Evolutionary conservation across 306 rosid genomes (phyloP), one percentile per base, ranked within the genome.

Genomic region (Trifolium repens): DNA sequence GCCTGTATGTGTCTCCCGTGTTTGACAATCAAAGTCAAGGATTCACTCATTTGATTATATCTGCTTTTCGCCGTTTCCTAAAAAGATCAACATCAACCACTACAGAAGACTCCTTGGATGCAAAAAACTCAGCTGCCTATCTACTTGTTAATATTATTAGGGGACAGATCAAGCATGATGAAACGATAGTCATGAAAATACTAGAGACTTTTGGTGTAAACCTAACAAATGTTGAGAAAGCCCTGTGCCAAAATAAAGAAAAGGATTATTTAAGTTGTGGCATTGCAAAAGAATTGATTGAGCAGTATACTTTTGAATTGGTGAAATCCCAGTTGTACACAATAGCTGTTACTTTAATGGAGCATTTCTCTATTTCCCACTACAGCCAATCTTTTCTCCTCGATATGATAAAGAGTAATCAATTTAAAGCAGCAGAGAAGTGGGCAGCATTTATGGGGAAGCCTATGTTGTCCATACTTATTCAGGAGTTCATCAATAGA

Each of bases 381-480:
- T 89, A 84, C 72, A 88, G 86, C 52, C 73, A 89, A 72, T 88
- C 93, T 68, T 87, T 96, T 88, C 91, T 96, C 42, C 67, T 43
- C 69, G 83, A 77, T 47, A 90, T 96, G 99, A 74, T 96, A 70
- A 80, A 85, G 73, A 81, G 57, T 63, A 87, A 82, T 42, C 88
- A 96, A 76, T 89, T 89, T 78, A 90, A 89, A 88, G 91, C 96
- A 14, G 99, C 99, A 66, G 98, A 92, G 81, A 96, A 92, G 86
- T 92, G 96, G 98, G 98, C 99, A 50, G 79, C 91, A 57, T 96
- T 81, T 82, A 96, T 89, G 86, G 99, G 99, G 79, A 84, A 84
- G 77, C 92, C 89, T 79, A 86, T 85, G 88, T 64, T 92, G 82
- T 83, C 89, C 72, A 73, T 77, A 65, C 94, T 96, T 80, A 86